Evolutionary conservation across 1,139 yeast genomes (phyloP), one percentile per base, ranked within the genome.

Genomic region (Yamadazyma friedrichii): DNA sequence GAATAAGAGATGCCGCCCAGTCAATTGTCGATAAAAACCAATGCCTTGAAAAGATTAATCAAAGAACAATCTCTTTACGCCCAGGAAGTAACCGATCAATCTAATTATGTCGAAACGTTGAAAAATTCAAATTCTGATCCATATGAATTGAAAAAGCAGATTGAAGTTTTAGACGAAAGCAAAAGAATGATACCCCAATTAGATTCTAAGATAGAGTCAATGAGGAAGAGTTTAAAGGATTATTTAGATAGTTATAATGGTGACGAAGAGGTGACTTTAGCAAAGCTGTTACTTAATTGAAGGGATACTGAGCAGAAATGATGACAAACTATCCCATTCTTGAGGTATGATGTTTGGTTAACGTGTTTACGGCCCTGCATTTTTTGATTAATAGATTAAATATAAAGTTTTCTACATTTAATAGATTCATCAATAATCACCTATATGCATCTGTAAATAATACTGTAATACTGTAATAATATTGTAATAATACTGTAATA

Each of bases 31-130:
- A 88, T 89, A 62, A 88, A 88, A 55, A 73, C 78, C 38, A 80
- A 78, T 48, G 94, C 96, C 3, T 70, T 89, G 40, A 76, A 77
- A 48, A 74, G 96, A 46, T 71, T 91, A 31, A 55, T 84, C 41
- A 88, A 88, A 53, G 97, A 89, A 58, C 82, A 84, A 51, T 57
- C 58, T 12, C 67, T 81, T 33, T 89, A 88, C 58, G 66, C 74
- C 38, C 70, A 75, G 44, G 96, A 89, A 56, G 72, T 80, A 28
- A 61, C 61, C 12, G 88, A 85, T 42, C 88, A 85, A 50, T 71
- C 76, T 35, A 58, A 61, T n/a, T 67, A 65, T 42, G 75, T 82
- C 10, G 62, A 63, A 4, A 64, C 57, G 39, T 62, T 79, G 59
- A 76, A 71, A 38, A 46, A 64, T 15, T 55, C 58, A 24, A 64